Evolutionary conservation across 257 asterid genomes (phyloP), one percentile per base, ranked within the genome.

Genomic region (Paulownia fortunei): DNA sequence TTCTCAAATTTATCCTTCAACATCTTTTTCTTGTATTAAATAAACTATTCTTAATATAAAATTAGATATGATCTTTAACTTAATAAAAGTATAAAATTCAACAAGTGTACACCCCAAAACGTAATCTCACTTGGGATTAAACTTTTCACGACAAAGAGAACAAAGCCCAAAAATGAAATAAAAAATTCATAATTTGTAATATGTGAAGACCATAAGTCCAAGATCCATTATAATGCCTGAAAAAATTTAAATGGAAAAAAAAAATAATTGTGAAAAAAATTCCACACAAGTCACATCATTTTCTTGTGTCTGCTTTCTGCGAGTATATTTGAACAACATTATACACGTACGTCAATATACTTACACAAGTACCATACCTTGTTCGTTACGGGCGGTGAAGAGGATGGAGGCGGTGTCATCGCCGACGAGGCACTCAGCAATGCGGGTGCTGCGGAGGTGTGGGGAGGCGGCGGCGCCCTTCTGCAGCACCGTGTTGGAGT

Each of bases 311-410:
- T 26, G 49, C 36, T 75, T 51, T 12, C 34, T 13, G 19, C 52
- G 27, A 37, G 27, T 39, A 69, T 15, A 58, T 66, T 42, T 36
- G 36, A 0, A 62, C 47, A 36, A 67, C 1, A 41, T 11, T 12
- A 23, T 11, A 21, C 37, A 41, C 32, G 47, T 13, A 63, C 9
- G 9, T 16, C 30, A 16, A 59, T 30, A 18, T 6, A 30, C 7
- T 30, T 34, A 62, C 4, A 42, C 18, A 39, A 26, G 47, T 18
- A 30, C 10, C 39, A 54, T 78, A 92, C 97, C 93, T 89, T 92
- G 97, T 10, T 87, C 92, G 83, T 90, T 91, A 18, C 97, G 94
- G 26, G 97, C 91, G 26, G 97, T 91, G 87, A 92, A 90, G 46
- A 92, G 80, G 27, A 92, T 87, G 42, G 85, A 9, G 34, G 84